Evolutionary conservation across 805 yeast species (phyloP).

Genomic region (Torulaspora gathmanii): DNA sequence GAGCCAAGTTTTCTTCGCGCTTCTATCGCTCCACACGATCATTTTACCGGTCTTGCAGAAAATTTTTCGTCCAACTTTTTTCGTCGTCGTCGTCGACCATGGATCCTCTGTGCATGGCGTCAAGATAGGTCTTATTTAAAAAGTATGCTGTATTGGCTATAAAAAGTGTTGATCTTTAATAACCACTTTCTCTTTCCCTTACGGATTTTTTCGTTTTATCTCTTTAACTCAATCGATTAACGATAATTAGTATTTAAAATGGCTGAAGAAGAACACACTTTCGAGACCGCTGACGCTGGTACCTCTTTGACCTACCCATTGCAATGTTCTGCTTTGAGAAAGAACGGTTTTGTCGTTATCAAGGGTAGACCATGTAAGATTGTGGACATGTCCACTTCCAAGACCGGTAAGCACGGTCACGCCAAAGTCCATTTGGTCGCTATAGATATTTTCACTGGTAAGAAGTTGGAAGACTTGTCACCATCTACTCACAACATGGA

Average conservation of each 20-base stretch:
- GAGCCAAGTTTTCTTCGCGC: not conserved
- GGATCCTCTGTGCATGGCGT: too few species aligned
- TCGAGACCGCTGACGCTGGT: constrained; percentile 98
- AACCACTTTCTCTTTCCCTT: too few species aligned
- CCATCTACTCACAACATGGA: constrained; percentile 99
- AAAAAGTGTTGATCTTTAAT: too few species aligned
- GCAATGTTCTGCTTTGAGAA: constrained; percentile 99
- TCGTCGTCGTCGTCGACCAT: constrained; percentile 4
- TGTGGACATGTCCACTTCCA: constrained; percentile 99
- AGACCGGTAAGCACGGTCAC: constrained; percentile 99
- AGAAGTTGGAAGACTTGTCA: constrained; percentile 99
- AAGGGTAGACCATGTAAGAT: constrained; percentile 99
- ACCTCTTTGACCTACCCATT: constrained; percentile 97
- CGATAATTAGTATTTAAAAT: constrained; percentile 12
- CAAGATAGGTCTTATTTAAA: too few species aligned
- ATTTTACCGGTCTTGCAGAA: constrained; percentile 1
- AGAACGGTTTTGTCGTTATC: constrained; percentile 98
- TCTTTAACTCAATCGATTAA: too few species aligned
- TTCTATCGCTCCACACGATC: not conserved
- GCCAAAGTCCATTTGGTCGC: constrained; percentile 99
- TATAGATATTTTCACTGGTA: constrained; percentile 96
- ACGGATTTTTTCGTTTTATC: too few species aligned
- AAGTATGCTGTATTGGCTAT: too few species aligned
- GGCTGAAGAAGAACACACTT: constrained; percentile 67
- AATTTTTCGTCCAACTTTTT: constrained; percentile 1